phyloP scores from a whole-genome alignment of 1,139 yeast genomes.

The Torulaspora globosa region DNA sequence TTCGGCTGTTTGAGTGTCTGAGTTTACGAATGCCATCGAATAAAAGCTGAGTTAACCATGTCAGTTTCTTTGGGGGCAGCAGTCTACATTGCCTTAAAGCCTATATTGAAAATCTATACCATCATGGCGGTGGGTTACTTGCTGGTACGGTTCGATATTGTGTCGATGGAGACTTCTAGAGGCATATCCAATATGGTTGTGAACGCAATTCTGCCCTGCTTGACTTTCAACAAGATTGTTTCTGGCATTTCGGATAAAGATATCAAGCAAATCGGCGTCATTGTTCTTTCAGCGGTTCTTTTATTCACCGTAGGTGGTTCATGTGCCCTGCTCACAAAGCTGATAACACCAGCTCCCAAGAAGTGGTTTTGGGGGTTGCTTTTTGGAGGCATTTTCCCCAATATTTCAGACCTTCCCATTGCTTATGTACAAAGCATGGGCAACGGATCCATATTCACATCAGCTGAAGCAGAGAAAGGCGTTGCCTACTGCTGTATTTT shows the following conservation, averaged over 20 bases:
- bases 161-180: conserved; percentile 68
- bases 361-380: conserved; percentile 73
- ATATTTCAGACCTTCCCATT: conserved; percentile 80
- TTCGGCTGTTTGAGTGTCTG: background rate
- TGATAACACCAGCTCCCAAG: conserved; percentile 53
- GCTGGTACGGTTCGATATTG: conserved; percentile 61
- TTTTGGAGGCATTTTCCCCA: conserved; percentile 78
- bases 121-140: conserved; percentile 67
- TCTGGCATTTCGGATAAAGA: conserved; percentile 64
- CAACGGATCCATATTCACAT: conserved; percentile 55
- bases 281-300: conserved; percentile 60
- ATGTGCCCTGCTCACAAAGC: conserved; percentile 38
- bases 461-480: conserved; percentile 61
- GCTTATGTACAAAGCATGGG: conserved; percentile 82
- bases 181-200: conserved; percentile 72
- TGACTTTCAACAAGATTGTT: conserved; percentile 74
- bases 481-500: conserved; percentile 81
- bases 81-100: conserved; percentile 78
- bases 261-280: conserved; percentile 70
- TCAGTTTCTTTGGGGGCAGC: conserved; percentile 55
- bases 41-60: conserved; percentile 11
- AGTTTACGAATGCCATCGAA: background rate
- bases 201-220: conserved; percentile 69
- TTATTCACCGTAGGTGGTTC: conserved; percentile 50
- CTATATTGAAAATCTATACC: conserved; percentile 78